phyloP scores from a whole-genome alignment of 257 asterid genomes.

The Jacaranda mimosifolia region DNA sequence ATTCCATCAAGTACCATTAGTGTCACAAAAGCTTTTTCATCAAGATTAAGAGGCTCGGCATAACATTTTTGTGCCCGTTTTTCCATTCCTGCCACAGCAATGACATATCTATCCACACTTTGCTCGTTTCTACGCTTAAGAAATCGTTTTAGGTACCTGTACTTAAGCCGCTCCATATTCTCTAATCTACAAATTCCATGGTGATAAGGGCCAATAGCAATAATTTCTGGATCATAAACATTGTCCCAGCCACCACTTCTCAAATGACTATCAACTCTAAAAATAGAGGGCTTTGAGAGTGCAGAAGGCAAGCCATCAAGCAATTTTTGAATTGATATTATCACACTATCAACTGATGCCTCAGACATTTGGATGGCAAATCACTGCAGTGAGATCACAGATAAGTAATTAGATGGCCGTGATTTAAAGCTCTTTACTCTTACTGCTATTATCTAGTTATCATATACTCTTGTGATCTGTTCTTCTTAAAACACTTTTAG shows the following conservation, averaged over 20 bases:
- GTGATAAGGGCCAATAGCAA: constrained; percentile 25
- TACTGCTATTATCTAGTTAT: background rate
- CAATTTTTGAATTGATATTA: background rate
- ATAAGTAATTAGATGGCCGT: too few relatives aligned
- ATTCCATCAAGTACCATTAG: constrained; percentile 28
- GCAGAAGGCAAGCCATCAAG: constrained; percentile 4
- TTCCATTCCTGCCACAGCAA: background rate
- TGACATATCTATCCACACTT: constrained; percentile 6
- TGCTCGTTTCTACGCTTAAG: constrained; percentile 20
- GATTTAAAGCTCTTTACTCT: background rate
- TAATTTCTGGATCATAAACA: background rate
- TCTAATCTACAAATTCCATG: background rate
- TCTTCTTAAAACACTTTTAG: too few relatives aligned
- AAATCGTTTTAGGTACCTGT: background rate
- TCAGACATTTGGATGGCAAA: background rate
- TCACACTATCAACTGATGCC: background rate
- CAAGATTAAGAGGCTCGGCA: too few relatives aligned
- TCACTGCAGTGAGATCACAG: too few relatives aligned
- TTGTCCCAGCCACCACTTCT: too few relatives aligned
- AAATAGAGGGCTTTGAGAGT: constrained; percentile 2
- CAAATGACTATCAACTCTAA: too few relatives aligned
- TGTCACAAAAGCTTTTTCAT: background rate
- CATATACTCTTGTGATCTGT: background rate
- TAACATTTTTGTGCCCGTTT: too few relatives aligned
- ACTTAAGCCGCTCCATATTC: background rate